Evolutionary conservation across 2,329 filamentous ascomycete genomes (phyloP).

Genomic region (Aspergillus novoparasiticus): DNA sequence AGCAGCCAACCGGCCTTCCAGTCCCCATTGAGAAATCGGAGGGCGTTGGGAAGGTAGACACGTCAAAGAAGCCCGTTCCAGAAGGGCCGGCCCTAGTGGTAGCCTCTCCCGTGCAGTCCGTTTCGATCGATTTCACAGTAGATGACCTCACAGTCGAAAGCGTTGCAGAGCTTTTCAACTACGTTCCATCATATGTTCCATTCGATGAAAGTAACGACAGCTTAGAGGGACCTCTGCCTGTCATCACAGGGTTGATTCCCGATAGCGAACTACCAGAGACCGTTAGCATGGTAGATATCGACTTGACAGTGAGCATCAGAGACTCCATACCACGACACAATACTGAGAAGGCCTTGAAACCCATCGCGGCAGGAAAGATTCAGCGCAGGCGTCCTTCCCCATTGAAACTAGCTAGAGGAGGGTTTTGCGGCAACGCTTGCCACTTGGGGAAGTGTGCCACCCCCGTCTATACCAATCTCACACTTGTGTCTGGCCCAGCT

Average conservation of each 20-base stretch:
- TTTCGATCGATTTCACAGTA: not conserved
- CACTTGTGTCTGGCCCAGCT: not conserved
- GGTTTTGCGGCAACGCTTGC: not conserved
- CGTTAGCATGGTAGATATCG: slow-evolving; percentile 6
- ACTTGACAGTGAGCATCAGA: slow-evolving; percentile 6
- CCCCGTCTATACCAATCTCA: not conserved
- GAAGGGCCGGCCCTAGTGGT: not conserved
- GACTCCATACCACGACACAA: not conserved
- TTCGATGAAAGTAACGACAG: not conserved
- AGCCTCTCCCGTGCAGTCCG: not conserved
- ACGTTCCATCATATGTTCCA: not conserved
- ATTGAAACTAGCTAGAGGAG: not conserved
- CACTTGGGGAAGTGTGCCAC: not conserved
- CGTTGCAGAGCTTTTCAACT: not conserved
- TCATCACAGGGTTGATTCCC: not conserved
- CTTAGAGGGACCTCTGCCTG: not conserved
- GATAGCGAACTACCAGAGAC: slow-evolving; percentile 2
- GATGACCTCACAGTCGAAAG: not conserved
- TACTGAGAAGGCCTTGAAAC: not conserved
- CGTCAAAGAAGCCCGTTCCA: not conserved
- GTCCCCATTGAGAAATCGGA: not conserved
- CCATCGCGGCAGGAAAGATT: not conserved
- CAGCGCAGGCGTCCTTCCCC: not conserved
- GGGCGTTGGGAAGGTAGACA: not conserved
- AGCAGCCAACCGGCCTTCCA: not conserved